Conservation (phyloP, 371 early-diverging fungal genomes). For the Rhizopus sp. region DNA sequence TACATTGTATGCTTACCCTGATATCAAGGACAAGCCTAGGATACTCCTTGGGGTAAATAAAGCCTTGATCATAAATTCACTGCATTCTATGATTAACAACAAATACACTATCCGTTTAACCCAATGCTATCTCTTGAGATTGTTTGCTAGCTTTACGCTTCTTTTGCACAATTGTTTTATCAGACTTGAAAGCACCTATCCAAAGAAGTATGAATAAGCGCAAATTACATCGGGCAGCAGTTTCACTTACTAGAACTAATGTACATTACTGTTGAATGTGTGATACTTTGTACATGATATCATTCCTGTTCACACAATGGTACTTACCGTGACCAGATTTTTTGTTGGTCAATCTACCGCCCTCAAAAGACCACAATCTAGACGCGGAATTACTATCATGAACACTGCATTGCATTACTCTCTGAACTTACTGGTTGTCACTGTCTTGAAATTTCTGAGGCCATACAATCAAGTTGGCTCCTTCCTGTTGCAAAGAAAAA, state of each 20-base stretch:
- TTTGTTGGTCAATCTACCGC: slow-evolving; percentile 42
- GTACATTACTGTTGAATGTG: slow-evolving; percentile 30
- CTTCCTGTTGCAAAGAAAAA: slow-evolving; percentile 23
- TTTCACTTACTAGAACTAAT: slow-evolving; percentile 37
- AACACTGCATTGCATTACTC: background rate
- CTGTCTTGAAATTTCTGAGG: slow-evolving; percentile 53
- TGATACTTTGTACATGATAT: background rate
- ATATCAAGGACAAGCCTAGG: slow-evolving; percentile 46
- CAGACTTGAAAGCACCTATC: slow-evolving; percentile 48
- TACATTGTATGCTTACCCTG: slow-evolving; percentile 24
- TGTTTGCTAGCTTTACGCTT: slow-evolving; percentile 37
- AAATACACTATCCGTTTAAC: background rate
- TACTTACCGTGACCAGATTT: slow-evolving; percentile 49
- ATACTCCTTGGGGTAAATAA: slow-evolving; percentile 41
- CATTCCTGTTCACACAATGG: background rate
- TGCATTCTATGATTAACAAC: background rate
- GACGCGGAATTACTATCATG: background rate
- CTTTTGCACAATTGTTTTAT: slow-evolving; percentile 48
- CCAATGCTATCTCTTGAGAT: slow-evolving; percentile 38
- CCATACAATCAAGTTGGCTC: slow-evolving; percentile 49
- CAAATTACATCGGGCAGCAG: background rate
- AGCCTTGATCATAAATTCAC: slow-evolving; percentile 49
- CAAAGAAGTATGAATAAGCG: background rate
- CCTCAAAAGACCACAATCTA: slow-evolving; percentile 47
- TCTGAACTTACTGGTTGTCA: slow-evolving; percentile 46